These are phyloP conservation scores for Auriscalpium orientale DNA, from an alignment of 768 basidiomycete species.

Conservation along the genomic window DNA sequence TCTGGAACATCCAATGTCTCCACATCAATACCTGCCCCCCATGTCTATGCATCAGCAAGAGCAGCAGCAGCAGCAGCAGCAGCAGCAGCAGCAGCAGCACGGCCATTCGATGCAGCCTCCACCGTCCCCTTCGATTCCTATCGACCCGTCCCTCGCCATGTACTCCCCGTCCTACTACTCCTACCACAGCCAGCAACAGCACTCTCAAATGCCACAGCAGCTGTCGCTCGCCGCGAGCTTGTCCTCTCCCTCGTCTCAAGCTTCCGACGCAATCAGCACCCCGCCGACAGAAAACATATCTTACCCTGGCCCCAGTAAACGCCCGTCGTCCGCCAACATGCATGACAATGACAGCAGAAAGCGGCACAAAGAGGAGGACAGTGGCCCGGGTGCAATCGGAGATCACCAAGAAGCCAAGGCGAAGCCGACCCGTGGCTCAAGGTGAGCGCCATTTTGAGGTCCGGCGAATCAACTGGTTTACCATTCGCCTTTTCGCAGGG, in stretches of 20 bases:
- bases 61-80: slow-evolving; percentile 36
- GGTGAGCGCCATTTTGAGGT: slow-evolving; percentile 32
- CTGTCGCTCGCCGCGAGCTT: slow-evolving; percentile 50
- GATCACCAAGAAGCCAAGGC: slow-evolving; percentile 53
- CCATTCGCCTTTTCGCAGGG: slow-evolving; percentile 38
- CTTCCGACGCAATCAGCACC: slow-evolving; percentile 68
- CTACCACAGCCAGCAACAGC: slow-evolving; percentile 39
- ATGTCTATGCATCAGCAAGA: slow-evolving; percentile 34
- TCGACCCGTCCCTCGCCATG: slow-evolving; percentile 68
- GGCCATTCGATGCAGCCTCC: slow-evolving; percentile 43
- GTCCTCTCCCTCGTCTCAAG: slow-evolving; percentile 75
- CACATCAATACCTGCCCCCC: slow-evolving; percentile 27
- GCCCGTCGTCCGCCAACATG: slow-evolving; percentile 25
- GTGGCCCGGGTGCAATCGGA: slow-evolving; percentile 38
- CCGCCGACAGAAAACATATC: slow-evolving; percentile 57
- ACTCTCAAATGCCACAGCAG: slow-evolving; percentile 40
- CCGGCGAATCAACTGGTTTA: background rate
- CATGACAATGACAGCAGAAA: slow-evolving; percentile 38
- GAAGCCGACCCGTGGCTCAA: slow-evolving; percentile 83
- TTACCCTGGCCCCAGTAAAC: slow-evolving; percentile 30
- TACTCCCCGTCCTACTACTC: slow-evolving; percentile 53
- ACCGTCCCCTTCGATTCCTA: slow-evolving; percentile 53
- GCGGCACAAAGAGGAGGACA: slow-evolving; percentile 49
- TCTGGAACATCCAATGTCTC: slow-evolving; percentile 21
- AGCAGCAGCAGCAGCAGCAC: slow-evolving; percentile 6